Percentiles rank a stretch among this genome's conserved stretches.
These are phyloP conservation scores for Xylariaceae sp. DNA, from an alignment of 2,329 filamentous ascomycete species.

Conservation along the genomic window DNA sequence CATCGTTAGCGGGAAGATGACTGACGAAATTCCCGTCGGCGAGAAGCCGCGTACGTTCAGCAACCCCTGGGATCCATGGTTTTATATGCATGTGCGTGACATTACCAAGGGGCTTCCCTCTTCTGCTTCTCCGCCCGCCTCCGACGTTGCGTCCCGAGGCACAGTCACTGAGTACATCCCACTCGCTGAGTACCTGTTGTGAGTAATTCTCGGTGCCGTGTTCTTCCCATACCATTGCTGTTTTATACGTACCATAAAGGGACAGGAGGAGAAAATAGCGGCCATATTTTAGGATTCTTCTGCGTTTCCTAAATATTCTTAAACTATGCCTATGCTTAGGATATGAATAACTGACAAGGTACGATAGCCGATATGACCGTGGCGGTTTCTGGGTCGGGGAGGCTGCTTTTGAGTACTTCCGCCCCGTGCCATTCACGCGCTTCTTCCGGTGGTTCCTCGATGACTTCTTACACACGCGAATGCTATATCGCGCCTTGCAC, in stretches of 20 bases:
- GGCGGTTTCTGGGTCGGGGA: slow-evolving; percentile 70
- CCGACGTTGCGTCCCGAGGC: slow-evolving; percentile 4
- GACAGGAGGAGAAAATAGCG: neutral
- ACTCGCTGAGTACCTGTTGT: slow-evolving; percentile 66
- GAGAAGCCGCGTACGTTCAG: slow-evolving; percentile 38
- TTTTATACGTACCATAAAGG: neutral
- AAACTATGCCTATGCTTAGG: neutral
- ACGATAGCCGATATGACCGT: slow-evolving; percentile 58
- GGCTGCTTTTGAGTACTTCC: slow-evolving; percentile 64
- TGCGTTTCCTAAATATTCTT: neutral
- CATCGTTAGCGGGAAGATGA: slow-evolving; percentile 61
- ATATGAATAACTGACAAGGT: neutral
- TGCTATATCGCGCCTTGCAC: slow-evolving; percentile 70
- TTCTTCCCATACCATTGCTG: neutral
- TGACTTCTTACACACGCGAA: slow-evolving; percentile 68
- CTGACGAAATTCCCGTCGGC: slow-evolving; percentile 44
- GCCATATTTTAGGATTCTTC: neutral
- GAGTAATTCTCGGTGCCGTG: neutral
- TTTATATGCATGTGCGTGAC: slow-evolving; percentile 65
- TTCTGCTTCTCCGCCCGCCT: slow-evolving; percentile 22
- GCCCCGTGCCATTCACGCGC: slow-evolving; percentile 58
- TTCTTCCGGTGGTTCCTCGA: slow-evolving; percentile 66
- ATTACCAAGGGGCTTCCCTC: slow-evolving; percentile 35
- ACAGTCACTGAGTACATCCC: slow-evolving; percentile 55
- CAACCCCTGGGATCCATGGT: slow-evolving; percentile 66